Evolutionary conservation across 148 eudicot genomes (phyloP).

Genomic region (Limonium bicolor): DNA sequence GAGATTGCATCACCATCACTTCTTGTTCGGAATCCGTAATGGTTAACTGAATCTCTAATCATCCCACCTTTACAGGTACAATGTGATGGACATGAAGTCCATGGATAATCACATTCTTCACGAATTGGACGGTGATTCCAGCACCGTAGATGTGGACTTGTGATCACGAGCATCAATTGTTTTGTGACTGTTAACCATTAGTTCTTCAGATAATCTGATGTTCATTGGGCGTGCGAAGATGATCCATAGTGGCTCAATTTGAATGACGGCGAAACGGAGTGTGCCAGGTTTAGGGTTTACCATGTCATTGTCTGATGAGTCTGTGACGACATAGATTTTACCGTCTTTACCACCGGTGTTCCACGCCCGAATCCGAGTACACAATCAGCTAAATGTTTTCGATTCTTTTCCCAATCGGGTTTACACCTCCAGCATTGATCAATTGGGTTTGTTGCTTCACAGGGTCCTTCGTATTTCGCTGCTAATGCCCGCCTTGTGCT

Average conservation of each 20-base stretch:
- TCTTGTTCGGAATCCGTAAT: conserved; percentile 26
- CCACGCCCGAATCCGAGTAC: conserved; percentile 43
- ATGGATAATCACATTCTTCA: conserved; percentile 46
- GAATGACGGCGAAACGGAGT: conserved; percentile 49
- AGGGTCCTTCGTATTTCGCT: conserved; percentile 12
- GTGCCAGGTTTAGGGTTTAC: conserved; percentile 44
- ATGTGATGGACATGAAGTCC: conserved; percentile 45
- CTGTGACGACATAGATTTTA: conserved; percentile 30
- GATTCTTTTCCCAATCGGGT: conserved; percentile 33
- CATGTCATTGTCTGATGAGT: conserved; percentile 28
- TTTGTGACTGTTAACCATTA: conserved; percentile 32
- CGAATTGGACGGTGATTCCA: conserved; percentile 41
- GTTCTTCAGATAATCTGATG: conserved; percentile 37
- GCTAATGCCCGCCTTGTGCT: conserved; percentile 21
- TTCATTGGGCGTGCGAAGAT: conserved; percentile 31
- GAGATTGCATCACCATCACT: conserved; percentile 60
- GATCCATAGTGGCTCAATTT: conserved; percentile 48
- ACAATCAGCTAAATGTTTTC: conserved; percentile 37
- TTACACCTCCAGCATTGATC: conserved; percentile 66
- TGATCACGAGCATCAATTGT: conserved; percentile 60
- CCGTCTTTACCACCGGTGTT: conserved; percentile 61
- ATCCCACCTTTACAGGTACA: conserved; percentile 18
- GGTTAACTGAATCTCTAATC: conserved; percentile 34
- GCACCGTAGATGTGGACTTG: conserved; percentile 41
- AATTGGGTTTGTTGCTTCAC: conserved; percentile 54